Conservation (phyloP, 1,139 yeast species). For the Zygosaccharomyces sapae region DNA sequence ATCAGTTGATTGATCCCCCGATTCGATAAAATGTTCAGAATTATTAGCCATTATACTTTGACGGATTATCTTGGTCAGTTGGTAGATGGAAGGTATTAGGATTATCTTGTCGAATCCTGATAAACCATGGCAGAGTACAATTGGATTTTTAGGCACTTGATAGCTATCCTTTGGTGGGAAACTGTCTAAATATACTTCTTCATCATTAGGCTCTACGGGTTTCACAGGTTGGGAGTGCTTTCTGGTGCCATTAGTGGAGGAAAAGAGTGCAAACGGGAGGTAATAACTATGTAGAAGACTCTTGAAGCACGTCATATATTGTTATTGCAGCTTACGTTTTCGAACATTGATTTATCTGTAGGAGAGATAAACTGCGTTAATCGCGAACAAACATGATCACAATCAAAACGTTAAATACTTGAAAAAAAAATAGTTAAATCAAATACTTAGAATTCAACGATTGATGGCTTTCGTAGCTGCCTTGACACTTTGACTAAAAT, state of each 20-base stretch:
- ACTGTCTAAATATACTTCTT: slow-evolving; percentile 4
- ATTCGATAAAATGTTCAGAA: slow-evolving; percentile 25
- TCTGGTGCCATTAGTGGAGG: neutral
- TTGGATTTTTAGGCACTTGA: slow-evolving; percentile 52
- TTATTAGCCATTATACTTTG: slow-evolving; percentile 23
- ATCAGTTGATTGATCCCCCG: slow-evolving; percentile 21
- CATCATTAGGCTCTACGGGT: neutral
- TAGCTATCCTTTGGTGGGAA: slow-evolving; percentile 29
- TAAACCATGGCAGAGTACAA: slow-evolving; percentile 79
- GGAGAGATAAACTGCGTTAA: neutral
- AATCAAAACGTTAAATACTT: neutral
- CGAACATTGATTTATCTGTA: neutral
- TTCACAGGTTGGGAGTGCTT: neutral
- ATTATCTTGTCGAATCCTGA: slow-evolving; percentile 69
- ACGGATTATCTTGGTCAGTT: slow-evolving; percentile 28
- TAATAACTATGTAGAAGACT: neutral
- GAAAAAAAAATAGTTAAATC: neutral
- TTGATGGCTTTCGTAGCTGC: neutral
- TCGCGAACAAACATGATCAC: neutral
- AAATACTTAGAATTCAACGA: neutral
- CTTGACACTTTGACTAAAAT: slow-evolving; percentile 54
- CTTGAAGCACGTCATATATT: neutral
- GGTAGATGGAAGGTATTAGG: slow-evolving; percentile 44
- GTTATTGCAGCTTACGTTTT: neutral
- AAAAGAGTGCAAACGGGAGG: neutral